Percentiles rank a stretch among this genome's conserved stretches.
Evolutionary conservation across 148 eudicot species (phyloP).

Genomic region (Cornus florida): DNA sequence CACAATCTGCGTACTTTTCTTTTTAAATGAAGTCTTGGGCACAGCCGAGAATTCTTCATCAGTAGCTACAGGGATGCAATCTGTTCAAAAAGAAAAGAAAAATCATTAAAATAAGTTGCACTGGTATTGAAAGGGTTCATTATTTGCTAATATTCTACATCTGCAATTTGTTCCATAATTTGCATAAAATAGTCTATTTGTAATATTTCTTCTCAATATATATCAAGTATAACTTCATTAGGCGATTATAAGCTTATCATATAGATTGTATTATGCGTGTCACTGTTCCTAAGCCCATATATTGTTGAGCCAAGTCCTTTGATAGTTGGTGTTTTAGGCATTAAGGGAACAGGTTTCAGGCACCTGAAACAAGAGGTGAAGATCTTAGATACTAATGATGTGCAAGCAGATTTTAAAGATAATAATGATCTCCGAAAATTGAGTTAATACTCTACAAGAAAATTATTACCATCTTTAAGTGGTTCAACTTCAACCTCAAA

Average conservation of each 20-base stretch:
- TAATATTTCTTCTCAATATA: neutral
- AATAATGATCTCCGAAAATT: too few species aligned
- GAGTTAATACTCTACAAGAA: too few species aligned
- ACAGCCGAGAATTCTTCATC: neutral
- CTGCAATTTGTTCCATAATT: neutral
- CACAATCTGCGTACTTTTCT: neutral
- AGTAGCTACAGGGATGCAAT: neutral
- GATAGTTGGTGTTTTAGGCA: too few species aligned
- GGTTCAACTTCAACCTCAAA: too few species aligned
- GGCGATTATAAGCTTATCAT: neutral
- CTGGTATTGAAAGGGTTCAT: neutral
- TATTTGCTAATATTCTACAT: neutral
- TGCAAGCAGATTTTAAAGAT: too few species aligned
- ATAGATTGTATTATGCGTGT: too few species aligned
- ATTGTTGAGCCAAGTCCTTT: too few species aligned
- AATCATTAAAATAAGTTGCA: neutral
- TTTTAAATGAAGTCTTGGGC: neutral
- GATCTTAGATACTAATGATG: too few species aligned
- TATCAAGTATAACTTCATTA: neutral
- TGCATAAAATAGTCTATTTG: neutral
- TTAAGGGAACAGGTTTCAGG: too few species aligned
- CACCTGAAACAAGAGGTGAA: too few species aligned
- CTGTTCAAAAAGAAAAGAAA: neutral
- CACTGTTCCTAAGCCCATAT: too few species aligned
- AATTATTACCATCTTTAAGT: too few species aligned